Percentiles rank a stretch among this genome's conserved stretches.
Evolutionary conservation across 345 rosid species (phyloP).

Genomic region (Aquilaria sinensis): DNA sequence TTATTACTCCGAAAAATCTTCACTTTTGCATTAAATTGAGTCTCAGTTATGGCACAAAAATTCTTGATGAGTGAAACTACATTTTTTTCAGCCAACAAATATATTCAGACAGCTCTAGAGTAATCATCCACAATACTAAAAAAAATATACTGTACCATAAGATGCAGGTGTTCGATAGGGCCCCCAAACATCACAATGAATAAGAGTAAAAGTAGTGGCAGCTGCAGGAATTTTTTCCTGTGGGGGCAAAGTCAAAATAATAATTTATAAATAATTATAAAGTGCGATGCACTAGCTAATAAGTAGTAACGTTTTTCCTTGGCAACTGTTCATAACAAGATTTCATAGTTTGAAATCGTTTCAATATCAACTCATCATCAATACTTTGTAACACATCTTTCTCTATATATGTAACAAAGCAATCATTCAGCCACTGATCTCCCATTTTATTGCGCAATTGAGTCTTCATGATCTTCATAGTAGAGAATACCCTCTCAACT

Average conservation of each 20-base stretch:
- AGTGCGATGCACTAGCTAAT: too few relatives aligned
- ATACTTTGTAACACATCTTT: not conserved
- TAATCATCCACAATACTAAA: not conserved
- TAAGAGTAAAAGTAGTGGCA: not conserved
- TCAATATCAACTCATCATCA: not conserved
- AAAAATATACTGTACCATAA: constrained; percentile 1
- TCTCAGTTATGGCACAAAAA: too few relatives aligned
- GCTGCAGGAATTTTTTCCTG: too few relatives aligned
- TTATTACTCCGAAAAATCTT: constrained; percentile 3
- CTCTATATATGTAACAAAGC: not conserved
- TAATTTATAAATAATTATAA: too few relatives aligned
- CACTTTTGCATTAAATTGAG: not conserved
- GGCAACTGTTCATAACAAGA: not conserved
- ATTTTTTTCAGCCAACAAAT: too few relatives aligned
- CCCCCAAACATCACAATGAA: constrained; percentile 15
- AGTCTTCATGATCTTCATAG: not conserved
- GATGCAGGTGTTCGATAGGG: not conserved
- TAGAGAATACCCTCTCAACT: not conserved
- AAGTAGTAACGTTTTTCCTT: too few relatives aligned
- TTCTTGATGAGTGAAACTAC: too few relatives aligned
- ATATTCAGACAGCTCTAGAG: too few relatives aligned
- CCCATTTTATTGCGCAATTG: not conserved
- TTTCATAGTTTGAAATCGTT: not conserved
- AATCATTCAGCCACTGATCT: not conserved
- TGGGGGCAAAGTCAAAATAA: too few relatives aligned